Evolutionary conservation across 1,284 basidiomycete species (phyloP), one percentile per base, ranked within the genome.

Genomic region (Gomphus sp.): DNA sequence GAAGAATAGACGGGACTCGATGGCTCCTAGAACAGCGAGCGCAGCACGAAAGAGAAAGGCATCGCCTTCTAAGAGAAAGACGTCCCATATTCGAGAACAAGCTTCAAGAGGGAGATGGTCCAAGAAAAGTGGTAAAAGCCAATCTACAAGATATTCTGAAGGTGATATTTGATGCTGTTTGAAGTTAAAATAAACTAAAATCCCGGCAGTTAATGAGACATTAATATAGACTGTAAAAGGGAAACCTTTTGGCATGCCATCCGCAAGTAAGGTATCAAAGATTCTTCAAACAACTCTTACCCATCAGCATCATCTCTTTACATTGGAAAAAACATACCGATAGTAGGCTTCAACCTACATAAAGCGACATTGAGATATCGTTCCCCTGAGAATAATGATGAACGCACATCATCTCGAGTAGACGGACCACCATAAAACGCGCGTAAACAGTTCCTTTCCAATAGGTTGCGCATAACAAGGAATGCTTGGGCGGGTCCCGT

Each of bases 171-270:
- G 88, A 69, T 92, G 88, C 67, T 93, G 90, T 69, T 95, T 94
- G 74, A 95, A 95, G 73, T 96, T 96, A 72, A 94, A 94, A 71
- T 92, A 96, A 65, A 94, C 91, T 91, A 55, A 10, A 55, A 56
- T 62, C 55, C 51, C 47, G 37, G 61, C 55, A 60, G 41, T 58
- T 16, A 49, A 18, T 54, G 4, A 36, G 45, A 33, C 22, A 52
- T 12, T 39, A 25, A 10, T 11, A 43, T 2, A 47, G 1, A 45
- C 44, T 49, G 41, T 4, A 47, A 22, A 47, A n/a, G 28, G 44
- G 80, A 66, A 65, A 95, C 91, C 84, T 76, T 93, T 96, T 0
- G 96, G 96, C 87, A 98, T 95, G 48, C 87, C 84, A 69, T 97
- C 93, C 28, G 93, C 92, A 31, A 96, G 76, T 11, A 96, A 73